These are phyloP conservation scores for Cynara cardunculus DNA, from an alignment of 129 eudicot species.

Conservation along the genomic window DNA sequence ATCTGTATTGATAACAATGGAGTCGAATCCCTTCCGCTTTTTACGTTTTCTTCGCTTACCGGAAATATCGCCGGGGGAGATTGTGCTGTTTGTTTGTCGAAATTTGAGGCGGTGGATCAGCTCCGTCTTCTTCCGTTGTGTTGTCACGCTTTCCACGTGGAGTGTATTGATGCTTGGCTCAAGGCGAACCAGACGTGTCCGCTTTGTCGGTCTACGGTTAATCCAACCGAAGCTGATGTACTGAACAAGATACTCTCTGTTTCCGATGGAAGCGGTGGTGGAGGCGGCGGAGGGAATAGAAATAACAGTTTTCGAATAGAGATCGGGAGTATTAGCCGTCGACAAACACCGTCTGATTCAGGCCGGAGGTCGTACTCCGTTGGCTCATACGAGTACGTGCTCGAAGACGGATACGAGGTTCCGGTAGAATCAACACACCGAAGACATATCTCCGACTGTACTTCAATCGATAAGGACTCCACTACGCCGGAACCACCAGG, in stretches of 20 bases:
- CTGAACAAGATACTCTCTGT: constrained; percentile 42
- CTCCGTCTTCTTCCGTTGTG: constrained; percentile 69
- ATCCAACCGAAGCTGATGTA: constrained; percentile 49
- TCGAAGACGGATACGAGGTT: constrained; percentile 66
- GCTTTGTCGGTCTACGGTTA: constrained; percentile 62
- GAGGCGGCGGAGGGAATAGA: not conserved
- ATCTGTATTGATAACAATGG: constrained; percentile 19
- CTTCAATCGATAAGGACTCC: constrained; percentile 56
- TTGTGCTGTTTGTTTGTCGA: constrained; percentile 79
- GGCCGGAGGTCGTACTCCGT: constrained; percentile 55
- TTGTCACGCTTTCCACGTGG: constrained; percentile 79
- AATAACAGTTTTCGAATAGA: constrained; percentile 61
- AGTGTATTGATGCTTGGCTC: constrained; percentile 75
- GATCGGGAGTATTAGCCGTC: constrained; percentile 68
- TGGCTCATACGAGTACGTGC: constrained; percentile 82
- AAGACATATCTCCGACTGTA: constrained; percentile 38
- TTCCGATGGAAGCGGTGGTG: not conserved
- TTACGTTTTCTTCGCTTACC: constrained; percentile 61
- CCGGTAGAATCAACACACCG: constrained; percentile 44
- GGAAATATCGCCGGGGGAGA: constrained; percentile 55
- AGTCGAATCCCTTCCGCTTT: constrained; percentile 56
- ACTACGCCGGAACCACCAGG: constrained; percentile 47
- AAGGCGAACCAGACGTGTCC: constrained; percentile 67
- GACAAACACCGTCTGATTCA: constrained; percentile 27
- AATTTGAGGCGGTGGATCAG: constrained; percentile 60